Base-by-base conservation (phyloP, 2,329 filamentous ascomycete species). In the Aspergillus fumigatiaffinis region DNA sequence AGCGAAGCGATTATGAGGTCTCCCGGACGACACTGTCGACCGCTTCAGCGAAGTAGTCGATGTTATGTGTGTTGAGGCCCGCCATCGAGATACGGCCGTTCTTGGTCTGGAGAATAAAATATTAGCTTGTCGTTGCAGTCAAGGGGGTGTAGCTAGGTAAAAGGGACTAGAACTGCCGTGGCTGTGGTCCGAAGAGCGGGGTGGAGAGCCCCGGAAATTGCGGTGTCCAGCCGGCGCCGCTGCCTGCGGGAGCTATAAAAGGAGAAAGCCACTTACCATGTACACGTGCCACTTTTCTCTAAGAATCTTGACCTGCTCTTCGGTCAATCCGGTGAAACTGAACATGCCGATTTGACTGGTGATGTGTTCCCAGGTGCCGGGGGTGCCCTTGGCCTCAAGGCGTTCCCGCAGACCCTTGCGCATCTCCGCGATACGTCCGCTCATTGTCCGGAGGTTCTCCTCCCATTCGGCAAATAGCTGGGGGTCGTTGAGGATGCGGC, bases 301-400 rank as follows among this genome's bases (percentile, higher is more conserved):
- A 59, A 80, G 63, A 50, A 72, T 66, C 63, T 69, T 63, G 3
- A 84, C 80, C 60, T 84, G 81, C 3, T 69, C 58, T 57, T 80
- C 76, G 4, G 60, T 78, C 58, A 85, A 69, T 0, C 82, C 83
- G 0, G 81, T 82, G 56, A 96, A 99, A 75, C 88, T 93, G 80
- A 99, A 99, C 94, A 99, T 99, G 79, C 94, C 94, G 72, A 99
- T 99, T 83, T 99, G 94, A 69, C 95, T 90, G 17, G 92, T 97
- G 73, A 99, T 96, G 78, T 99, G 94, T 71, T 92, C 91, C 94
- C 94, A 99, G 14, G 84, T 89, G 32, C 93, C 93, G 0, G 93
- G 93, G 0, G 94, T 97, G 29, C 85, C 86, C 58, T 93, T 83
- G 70, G 87, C 85, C 78, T 97, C 93, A 10, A 99, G 85, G 76